These are phyloP conservation scores for Infundibulicybe gibba DNA, from an alignment of 768 basidiomycete species.

Conservation along the genomic window DNA sequence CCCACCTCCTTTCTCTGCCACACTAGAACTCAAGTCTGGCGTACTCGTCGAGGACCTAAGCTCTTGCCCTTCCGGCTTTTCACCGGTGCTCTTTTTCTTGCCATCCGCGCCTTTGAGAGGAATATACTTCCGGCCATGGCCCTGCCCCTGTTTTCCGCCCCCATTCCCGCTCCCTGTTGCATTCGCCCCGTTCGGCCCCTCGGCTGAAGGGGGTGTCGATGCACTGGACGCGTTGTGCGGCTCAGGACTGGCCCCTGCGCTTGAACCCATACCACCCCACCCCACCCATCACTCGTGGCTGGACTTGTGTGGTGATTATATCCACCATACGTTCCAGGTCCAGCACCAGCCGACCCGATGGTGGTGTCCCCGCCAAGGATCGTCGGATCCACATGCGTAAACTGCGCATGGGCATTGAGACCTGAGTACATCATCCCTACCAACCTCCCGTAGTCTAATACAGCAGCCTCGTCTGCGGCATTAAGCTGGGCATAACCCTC, in stretches of 20 bases:
- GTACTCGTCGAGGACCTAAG: constrained; percentile 62
- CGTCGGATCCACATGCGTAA: constrained; percentile 89
- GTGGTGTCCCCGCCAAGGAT: constrained; percentile 52
- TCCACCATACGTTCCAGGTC: constrained; percentile 40
- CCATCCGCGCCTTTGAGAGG: constrained; percentile 60
- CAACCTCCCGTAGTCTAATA: constrained; percentile 64
- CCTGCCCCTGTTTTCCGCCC: too few species aligned
- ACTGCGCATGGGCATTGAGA: constrained; percentile 51
- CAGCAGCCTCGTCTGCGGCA: constrained; percentile 44
- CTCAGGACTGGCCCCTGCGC: constrained; percentile 73
- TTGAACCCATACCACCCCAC: constrained; percentile 47
- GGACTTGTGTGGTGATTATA: constrained; percentile 69
- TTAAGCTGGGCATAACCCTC: constrained; percentile 70
- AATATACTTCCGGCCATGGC: constrained; percentile 48
- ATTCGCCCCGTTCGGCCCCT: constrained; percentile 34
- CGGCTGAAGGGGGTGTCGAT: constrained; percentile 69
- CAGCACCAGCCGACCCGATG: constrained; percentile 19
- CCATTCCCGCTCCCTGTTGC: constrained; percentile 23
- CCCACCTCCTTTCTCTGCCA: constrained; percentile 28
- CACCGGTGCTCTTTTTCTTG: constrained; percentile 34
- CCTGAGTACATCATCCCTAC: constrained; percentile 63
- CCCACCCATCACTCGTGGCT: constrained; percentile 74
- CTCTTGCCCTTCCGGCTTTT: constrained; percentile 28
- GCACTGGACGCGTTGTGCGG: constrained; percentile 66
- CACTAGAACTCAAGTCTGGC: constrained; percentile 48